These are phyloP conservation scores for Chimonanthus praecox DNA, from an alignment of 164 flowering plant species.

Conservation along the genomic window DNA sequence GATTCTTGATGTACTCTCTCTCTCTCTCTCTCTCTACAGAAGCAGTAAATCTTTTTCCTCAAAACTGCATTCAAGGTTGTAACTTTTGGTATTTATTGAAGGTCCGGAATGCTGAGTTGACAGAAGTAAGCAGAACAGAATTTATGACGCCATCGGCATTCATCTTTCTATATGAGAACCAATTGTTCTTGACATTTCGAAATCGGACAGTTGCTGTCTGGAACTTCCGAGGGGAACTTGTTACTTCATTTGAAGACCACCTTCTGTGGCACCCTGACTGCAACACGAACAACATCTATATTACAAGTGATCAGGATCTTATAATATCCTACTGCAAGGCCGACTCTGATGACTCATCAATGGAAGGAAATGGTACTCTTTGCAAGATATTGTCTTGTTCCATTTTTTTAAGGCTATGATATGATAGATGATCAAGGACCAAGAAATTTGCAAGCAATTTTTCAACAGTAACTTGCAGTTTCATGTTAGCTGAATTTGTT, in stretches of 20 bases:
- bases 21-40: neutral
- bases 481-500: neutral
- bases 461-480: no score
- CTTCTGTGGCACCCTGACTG: slow-evolving; percentile 96
- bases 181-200: slow-evolving; percentile 83
- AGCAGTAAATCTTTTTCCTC: neutral
- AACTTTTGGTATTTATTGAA: slow-evolving; percentile 17
- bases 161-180: slow-evolving; percentile 93
- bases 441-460: no score
- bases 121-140: slow-evolving; percentile 77
- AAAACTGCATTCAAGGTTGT: neutral
- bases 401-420: neutral
- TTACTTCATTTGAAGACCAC: slow-evolving; percentile 97
- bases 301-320: slow-evolving; percentile 98
- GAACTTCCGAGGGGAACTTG: slow-evolving; percentile 96
- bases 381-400: neutral
- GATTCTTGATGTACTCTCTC: slow-evolving; percentile 23
- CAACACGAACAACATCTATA: slow-evolving; percentile 96
- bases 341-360: slow-evolving; percentile 64
- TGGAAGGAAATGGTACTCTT: slow-evolving; percentile 75
- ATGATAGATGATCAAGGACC: neutral
- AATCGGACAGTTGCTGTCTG: slow-evolving; percentile 97
- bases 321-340: slow-evolving; percentile 98
- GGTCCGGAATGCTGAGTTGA: slow-evolving; percentile 77
- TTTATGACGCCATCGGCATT: slow-evolving; percentile 99